A percentile compares a stretch with the other conserved stretches of the same genome.
phyloP scores from a whole-genome alignment of 352 stramenopile genomes.

The Phytophthora idaei region DNA sequence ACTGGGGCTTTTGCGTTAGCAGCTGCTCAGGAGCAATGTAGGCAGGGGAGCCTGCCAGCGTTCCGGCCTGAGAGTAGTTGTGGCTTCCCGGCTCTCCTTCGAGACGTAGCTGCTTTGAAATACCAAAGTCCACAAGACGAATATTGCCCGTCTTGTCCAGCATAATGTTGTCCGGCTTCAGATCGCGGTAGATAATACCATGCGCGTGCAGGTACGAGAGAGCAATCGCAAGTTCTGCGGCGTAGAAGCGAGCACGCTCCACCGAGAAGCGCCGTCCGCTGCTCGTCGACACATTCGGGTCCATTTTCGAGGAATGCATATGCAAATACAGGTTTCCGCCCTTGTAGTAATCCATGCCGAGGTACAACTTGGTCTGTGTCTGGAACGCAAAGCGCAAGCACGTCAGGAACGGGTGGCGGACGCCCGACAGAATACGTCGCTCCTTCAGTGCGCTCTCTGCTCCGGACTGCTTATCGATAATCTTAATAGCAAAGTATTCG shows the following conservation, averaged over 20 bases:
- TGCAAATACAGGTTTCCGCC: slow-evolving; percentile 86
- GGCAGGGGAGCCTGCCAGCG: slow-evolving; percentile 78
- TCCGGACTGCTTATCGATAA: slow-evolving; percentile 85
- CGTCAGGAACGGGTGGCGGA: slow-evolving; percentile 82
- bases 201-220: slow-evolving; percentile 88
- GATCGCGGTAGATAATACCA: slow-evolving; percentile 87
- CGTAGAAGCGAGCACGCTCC: slow-evolving; percentile 86
- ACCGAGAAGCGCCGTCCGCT: slow-evolving; percentile 70
- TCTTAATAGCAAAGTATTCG: slow-evolving; percentile 89
- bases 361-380: slow-evolving; percentile 82
- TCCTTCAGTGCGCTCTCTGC: slow-evolving; percentile 81
- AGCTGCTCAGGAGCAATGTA: slow-evolving; percentile 89
- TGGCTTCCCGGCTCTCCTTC: slow-evolving; percentile 40
- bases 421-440: slow-evolving; percentile 72
- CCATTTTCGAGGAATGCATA: slow-evolving; percentile 88
- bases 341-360: slow-evolving; percentile 88
- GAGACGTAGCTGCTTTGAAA: slow-evolving; percentile 83
- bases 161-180: slow-evolving; percentile 92
- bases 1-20: slow-evolving; percentile 83
- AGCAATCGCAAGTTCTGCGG: slow-evolving; percentile 84
- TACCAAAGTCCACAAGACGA: slow-evolving; percentile 89
- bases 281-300: slow-evolving; percentile 78
- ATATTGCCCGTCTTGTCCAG: slow-evolving; percentile 88
- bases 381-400: slow-evolving; percentile 88
- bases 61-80: slow-evolving; percentile 70